A percentile compares a stretch with the other conserved stretches of the same genome.
These are phyloP conservation scores for Cerrena zonata DNA, from an alignment of 1,284 basidiomycete genomes.

Conservation along the genomic window DNA sequence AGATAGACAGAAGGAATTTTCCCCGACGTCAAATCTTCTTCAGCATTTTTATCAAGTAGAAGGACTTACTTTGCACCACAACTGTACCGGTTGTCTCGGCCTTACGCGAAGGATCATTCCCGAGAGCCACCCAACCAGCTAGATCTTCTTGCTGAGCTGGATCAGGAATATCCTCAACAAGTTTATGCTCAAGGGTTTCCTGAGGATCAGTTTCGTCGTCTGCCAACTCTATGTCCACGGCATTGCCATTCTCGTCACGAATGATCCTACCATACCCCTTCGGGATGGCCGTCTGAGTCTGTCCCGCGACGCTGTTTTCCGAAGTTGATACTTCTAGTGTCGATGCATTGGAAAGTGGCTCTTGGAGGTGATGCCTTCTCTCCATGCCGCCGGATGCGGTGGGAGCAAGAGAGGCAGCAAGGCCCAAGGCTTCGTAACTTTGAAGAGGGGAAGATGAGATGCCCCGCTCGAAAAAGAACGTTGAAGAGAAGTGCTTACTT, in stretches of 20 bases:
- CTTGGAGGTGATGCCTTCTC: constrained; percentile 11
- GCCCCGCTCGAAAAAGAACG: constrained; percentile 5
- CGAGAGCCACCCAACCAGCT: constrained; percentile 29
- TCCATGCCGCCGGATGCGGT: constrained; percentile 59
- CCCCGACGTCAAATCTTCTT: background rate
- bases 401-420: constrained; percentile 64
- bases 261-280: constrained; percentile 81
- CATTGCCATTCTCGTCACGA: constrained; percentile 76
- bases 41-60: background rate
- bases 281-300: constrained; percentile 33
- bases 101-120: constrained; percentile 16
- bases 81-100: constrained; percentile 17
- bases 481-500: constrained; percentile 57
- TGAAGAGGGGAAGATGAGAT: constrained; percentile 4
- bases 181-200: constrained; percentile 17
- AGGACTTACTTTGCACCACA: constrained; percentile 31
- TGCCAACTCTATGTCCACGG: constrained; percentile 71
- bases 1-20: constrained; percentile 8
- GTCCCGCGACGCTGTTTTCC: constrained; percentile 2
- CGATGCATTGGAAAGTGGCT: constrained; percentile 2
- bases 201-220: constrained; percentile 41
- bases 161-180: constrained; percentile 25
- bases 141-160: constrained; percentile 24
- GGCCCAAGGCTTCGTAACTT: constrained; percentile 77
- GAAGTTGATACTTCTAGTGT: constrained; percentile 16